A percentile compares a stretch with the other conserved stretches of the same genome.
Conservation (phyloP, 495 filamentous ascomycete genomes). For the Penicillium antarcticum region DNA sequence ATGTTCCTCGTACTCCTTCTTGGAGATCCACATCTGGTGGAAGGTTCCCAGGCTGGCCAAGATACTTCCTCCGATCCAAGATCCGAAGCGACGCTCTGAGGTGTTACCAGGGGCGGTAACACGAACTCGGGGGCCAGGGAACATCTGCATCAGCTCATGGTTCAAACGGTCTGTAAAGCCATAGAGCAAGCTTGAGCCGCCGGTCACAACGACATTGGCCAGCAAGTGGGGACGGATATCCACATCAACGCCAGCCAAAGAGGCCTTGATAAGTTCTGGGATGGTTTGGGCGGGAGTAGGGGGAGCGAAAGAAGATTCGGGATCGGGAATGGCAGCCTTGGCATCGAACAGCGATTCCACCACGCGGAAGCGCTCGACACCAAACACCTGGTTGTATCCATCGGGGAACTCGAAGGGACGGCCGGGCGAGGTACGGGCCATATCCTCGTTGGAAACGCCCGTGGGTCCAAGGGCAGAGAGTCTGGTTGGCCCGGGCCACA, state of each 20-base stretch:
- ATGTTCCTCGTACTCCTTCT: constrained; percentile 61
- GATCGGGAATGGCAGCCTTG: constrained; percentile 50
- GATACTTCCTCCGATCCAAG: constrained; percentile 97
- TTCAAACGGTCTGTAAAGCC: constrained; percentile 89
- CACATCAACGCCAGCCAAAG: constrained; percentile 75
- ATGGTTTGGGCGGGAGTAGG: constrained; percentile 71
- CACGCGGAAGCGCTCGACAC: constrained; percentile 76
- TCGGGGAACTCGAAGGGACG: constrained; percentile 96
- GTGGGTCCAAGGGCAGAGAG: constrained; percentile 55
- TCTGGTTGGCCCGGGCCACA: constrained; percentile 81
- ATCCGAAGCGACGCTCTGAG: constrained; percentile 81
- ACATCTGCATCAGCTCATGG: constrained; percentile 72
- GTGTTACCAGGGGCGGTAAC: constrained; percentile 81
- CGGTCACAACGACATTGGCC: constrained; percentile 89
- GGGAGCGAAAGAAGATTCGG: constrained; percentile 41
- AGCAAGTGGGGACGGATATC: constrained; percentile 82
- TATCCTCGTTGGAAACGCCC: constrained; percentile 64
- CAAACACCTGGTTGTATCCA: constrained; percentile 91
- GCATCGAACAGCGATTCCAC: constrained; percentile 88
- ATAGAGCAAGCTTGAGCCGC: constrained; percentile 76
- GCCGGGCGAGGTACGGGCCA: constrained; percentile 59
- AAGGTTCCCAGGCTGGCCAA: constrained; percentile 96
- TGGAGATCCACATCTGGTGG: constrained; percentile 97
- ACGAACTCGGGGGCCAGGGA: constrained; percentile 77
- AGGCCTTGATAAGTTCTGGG: constrained; percentile 72